phyloP scores from a whole-genome alignment of 1,139 yeast genomes.

The Saccharomyces uvarum region DNA sequence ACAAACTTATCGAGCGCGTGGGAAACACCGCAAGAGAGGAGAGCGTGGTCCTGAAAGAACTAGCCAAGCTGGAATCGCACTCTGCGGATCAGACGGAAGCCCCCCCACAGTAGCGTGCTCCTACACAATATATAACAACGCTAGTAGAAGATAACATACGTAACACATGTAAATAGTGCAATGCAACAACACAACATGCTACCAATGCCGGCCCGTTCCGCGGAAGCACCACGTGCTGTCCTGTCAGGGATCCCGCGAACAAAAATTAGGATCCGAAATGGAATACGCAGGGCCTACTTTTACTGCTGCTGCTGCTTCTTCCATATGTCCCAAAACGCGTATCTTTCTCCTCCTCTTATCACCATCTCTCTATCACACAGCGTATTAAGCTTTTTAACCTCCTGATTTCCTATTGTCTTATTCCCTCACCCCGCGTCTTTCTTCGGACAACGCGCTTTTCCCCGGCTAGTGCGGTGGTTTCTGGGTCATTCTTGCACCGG shows the following conservation, averaged over 20 bases:
- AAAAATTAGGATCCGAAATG: background rate
- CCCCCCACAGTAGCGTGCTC: background rate
- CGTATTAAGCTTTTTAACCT: background rate
- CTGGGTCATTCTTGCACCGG: background rate
- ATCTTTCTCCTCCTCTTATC: background rate
- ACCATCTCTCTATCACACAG: background rate
- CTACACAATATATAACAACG: background rate
- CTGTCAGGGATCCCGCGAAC: background rate
- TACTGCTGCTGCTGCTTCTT: background rate
- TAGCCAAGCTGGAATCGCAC: slow-evolving; percentile 8
- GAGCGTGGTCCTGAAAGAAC: slow-evolving; percentile 25
- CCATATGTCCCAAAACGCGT: background rate
- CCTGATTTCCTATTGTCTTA: background rate
- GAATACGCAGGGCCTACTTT: background rate
- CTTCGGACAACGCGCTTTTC: background rate
- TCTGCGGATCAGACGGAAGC: background rate
- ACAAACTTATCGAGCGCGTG: slow-evolving; percentile 19
- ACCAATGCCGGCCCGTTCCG: background rate
- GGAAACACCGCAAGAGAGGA: slow-evolving; percentile 30
- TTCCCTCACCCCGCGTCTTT: slow-evolving; percentile 1
- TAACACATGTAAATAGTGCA: background rate
- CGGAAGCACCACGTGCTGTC: background rate
- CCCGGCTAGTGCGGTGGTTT: background rate
- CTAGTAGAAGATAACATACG: background rate
- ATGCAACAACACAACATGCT: background rate